A percentile compares a stretch with the other conserved stretches of the same genome.
phyloP scores from a whole-genome alignment of 1,139 yeast genomes.

The Debaryomyces singareniensis region DNA sequence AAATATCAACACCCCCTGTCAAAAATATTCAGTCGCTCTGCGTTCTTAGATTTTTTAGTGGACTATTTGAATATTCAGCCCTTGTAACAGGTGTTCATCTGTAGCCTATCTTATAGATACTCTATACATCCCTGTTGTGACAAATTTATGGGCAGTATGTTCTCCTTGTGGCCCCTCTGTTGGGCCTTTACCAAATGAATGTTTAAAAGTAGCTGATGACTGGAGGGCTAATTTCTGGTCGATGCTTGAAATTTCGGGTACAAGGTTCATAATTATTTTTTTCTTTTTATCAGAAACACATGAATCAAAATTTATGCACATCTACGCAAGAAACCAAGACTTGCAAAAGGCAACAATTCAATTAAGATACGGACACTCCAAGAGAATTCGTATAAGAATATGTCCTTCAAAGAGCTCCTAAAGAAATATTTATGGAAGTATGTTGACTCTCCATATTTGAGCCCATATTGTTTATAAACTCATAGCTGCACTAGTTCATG shows the following conservation, averaged over 20 bases:
- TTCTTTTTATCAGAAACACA: conserved; percentile 30
- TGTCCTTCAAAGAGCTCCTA: too few species aligned
- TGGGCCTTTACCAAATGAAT: conserved; percentile 32
- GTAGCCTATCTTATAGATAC: conserved; percentile 19
- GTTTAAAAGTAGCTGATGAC: conserved; percentile 19
- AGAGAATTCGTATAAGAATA: too few species aligned
- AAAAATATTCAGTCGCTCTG: conserved; percentile 23
- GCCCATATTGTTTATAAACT: too few species aligned
- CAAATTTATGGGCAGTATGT: conserved; percentile 29
- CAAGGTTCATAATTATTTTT: conserved; percentile 17
- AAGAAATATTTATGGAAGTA: too few species aligned
- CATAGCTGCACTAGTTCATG: too few species aligned
- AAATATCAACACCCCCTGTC: conserved; percentile 26
- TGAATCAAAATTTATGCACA: conserved; percentile 24
- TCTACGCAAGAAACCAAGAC: too few species aligned
- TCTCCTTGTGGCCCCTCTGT: conserved; percentile 31
- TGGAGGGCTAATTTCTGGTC: conserved; percentile 40
- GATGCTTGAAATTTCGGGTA: conserved; percentile 24
- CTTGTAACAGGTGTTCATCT: conserved; percentile 31
- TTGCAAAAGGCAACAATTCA: too few species aligned
- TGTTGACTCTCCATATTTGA: too few species aligned
- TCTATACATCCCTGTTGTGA: conserved; percentile 25
- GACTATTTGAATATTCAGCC: conserved; percentile 28
- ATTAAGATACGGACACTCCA: too few species aligned
- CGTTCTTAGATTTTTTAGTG: conserved; percentile 25